Conservation (phyloP, 495 filamentous ascomycete species). For the Aspergillus haitiensis region DNA sequence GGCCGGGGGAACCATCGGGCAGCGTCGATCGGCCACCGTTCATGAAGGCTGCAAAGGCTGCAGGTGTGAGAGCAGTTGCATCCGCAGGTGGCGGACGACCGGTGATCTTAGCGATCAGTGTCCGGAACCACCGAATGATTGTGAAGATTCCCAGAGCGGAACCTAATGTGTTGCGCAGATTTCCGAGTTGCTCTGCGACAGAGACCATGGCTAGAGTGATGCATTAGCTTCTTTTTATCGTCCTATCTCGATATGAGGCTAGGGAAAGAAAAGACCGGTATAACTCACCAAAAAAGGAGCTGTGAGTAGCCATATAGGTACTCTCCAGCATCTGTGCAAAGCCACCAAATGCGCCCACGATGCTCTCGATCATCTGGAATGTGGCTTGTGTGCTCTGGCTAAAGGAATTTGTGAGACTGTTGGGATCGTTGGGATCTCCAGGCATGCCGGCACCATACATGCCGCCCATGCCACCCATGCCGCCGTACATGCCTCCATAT, state of each 20-base stretch:
- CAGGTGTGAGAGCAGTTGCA: slow-evolving; percentile 80
- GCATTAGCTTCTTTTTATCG: slow-evolving; percentile 18
- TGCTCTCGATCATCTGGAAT: slow-evolving; percentile 97
- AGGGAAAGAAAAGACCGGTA: neutral
- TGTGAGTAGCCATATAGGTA: slow-evolving; percentile 99
- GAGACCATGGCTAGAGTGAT: slow-evolving; percentile 83
- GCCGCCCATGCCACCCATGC: slow-evolving; percentile 48
- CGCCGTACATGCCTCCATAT: slow-evolving; percentile 56
- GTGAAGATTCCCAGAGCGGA: slow-evolving; percentile 96
- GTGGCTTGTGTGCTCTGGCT: slow-evolving; percentile 92
- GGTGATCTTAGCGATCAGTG: slow-evolving; percentile 88
- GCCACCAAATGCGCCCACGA: slow-evolving; percentile 94
- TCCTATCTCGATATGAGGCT: slow-evolving; percentile 1
- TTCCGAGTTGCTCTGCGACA: slow-evolving; percentile 95
- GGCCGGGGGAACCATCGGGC: slow-evolving; percentile 56
- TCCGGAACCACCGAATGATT: slow-evolving; percentile 88
- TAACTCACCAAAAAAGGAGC: slow-evolving; percentile 90
- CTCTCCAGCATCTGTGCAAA: slow-evolving; percentile 99
- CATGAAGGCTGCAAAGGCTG: slow-evolving; percentile 86
- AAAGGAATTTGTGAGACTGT: slow-evolving; percentile 88
- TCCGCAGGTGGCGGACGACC: slow-evolving; percentile 87
- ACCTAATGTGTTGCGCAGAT: slow-evolving; percentile 89
- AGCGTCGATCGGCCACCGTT: slow-evolving; percentile 47
- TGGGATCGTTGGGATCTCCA: slow-evolving; percentile 82
- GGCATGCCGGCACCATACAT: slow-evolving; percentile 52